A percentile compares a stretch with the other conserved stretches of the same genome.
Evolutionary conservation across 108 stramenopile species (phyloP).

Genomic region (Cyclotella cryptica): DNA sequence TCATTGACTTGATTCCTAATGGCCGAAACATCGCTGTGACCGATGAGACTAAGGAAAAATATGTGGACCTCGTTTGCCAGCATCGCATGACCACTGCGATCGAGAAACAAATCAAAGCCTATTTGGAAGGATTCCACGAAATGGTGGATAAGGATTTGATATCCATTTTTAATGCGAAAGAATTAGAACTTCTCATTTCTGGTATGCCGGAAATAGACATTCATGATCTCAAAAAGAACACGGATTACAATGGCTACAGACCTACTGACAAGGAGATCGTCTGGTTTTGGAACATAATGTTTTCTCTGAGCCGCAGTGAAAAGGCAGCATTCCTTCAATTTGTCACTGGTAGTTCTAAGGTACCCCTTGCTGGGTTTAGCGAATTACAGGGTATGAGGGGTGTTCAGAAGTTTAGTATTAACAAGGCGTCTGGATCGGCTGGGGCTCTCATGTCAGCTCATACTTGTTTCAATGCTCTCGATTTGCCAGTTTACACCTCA

Average conservation of each 20-base stretch:
- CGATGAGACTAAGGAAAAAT: constrained; percentile 92
- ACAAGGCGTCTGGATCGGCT: constrained; percentile 74
- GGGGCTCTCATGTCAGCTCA: constrained; percentile 94
- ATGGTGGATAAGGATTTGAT: constrained; percentile 94
- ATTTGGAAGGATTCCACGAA: constrained; percentile 96
- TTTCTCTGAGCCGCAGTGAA: constrained; percentile 85
- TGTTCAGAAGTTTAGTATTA: constrained; percentile 94
- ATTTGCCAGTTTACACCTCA: constrained; percentile 88
- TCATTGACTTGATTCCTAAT: constrained; percentile 91
- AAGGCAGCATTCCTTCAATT: constrained; percentile 95
- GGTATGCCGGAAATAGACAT: constrained; percentile 98
- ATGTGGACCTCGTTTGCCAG: constrained; percentile 94
- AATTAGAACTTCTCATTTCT: constrained; percentile 97
- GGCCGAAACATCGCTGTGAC: constrained; percentile 94
- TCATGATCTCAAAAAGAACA: constrained; percentile 91
- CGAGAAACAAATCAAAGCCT: constrained; percentile 93
- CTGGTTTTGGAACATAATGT: constrained; percentile 98
- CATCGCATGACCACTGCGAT: constrained; percentile 97
- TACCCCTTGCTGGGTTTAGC: constrained; percentile 96
- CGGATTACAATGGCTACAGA: constrained; percentile 92
- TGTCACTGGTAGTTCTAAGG: constrained; percentile 94
- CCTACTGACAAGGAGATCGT: constrained; percentile 88
- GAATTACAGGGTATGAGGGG: constrained; percentile 97
- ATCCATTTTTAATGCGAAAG: constrained; percentile 93
- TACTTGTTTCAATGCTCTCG: constrained; percentile 97